phyloP scores from a whole-genome alignment of 2,329 filamentous ascomycete genomes.

The Rutstroemia sp. region DNA sequence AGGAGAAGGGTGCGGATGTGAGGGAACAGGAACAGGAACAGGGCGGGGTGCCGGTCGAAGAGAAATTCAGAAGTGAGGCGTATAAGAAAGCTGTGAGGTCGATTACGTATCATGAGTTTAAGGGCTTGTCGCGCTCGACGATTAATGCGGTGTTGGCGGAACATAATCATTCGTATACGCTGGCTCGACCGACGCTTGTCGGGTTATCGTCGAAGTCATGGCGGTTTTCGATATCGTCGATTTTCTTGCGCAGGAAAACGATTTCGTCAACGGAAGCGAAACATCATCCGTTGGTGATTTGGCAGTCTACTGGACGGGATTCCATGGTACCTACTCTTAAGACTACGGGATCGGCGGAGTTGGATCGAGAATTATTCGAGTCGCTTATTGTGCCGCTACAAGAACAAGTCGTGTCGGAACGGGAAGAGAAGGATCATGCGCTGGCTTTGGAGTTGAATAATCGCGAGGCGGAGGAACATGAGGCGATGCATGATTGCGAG shows the following conservation, averaged over 20 bases:
- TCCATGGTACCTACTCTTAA: slow-evolving; percentile 54
- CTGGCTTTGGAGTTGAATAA: slow-evolving; percentile 49
- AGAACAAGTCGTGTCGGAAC: slow-evolving; percentile 34
- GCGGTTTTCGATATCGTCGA: slow-evolving; percentile 64
- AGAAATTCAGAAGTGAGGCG: slow-evolving; percentile 57
- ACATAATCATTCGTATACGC: slow-evolving; percentile 70
- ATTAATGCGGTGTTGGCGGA: slow-evolving; percentile 76
- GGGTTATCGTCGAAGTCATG: slow-evolving; percentile 66
- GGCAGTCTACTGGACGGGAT: slow-evolving; percentile 49
- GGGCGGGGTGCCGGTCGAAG: slow-evolving; percentile 43
- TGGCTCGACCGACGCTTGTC: slow-evolving; percentile 62
- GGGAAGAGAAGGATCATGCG: slow-evolving; percentile 44
- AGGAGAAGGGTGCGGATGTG: slow-evolving; percentile 18
- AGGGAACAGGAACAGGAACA: neutral
- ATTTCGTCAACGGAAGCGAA: slow-evolving; percentile 46
- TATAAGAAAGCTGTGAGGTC: slow-evolving; percentile 64
- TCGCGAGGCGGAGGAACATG: slow-evolving; percentile 49
- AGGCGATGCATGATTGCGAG: slow-evolving; percentile 60
- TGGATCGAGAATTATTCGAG: slow-evolving; percentile 54
- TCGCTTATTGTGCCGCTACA: slow-evolving; percentile 50
- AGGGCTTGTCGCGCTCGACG: slow-evolving; percentile 62
- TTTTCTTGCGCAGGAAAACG: slow-evolving; percentile 60
- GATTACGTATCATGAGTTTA: slow-evolving; percentile 70
- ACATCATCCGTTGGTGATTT: slow-evolving; percentile 54
- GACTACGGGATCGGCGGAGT: slow-evolving; percentile 56